Conservation (phyloP, 2,329 filamentous ascomycete genomes). For the Bertia moriformis region DNA sequence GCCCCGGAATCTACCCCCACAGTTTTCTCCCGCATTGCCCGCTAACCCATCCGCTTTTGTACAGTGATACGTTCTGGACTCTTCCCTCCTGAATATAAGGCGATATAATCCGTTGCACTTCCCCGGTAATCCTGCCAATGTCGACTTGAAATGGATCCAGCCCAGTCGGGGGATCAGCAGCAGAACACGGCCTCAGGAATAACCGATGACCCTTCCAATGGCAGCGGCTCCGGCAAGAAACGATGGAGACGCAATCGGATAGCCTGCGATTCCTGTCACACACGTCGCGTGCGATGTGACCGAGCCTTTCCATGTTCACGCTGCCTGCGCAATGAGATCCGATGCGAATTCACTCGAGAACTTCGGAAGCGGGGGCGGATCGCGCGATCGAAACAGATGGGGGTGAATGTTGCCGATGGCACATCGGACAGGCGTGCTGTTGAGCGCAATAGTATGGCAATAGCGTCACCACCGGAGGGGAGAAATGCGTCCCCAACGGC, state of each 20-base stretch:
- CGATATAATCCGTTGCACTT: no score
- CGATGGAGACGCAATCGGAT: background rate
- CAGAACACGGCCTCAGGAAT: background rate
- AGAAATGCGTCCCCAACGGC: background rate
- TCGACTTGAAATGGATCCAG: background rate
- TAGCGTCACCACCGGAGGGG: no score
- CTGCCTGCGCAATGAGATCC: background rate
- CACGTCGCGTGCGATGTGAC: constrained; percentile 1
- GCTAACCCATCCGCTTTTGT: no score
- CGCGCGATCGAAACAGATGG: background rate
- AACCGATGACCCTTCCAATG: background rate
- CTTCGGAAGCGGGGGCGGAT: background rate
- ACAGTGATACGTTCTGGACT: no score
- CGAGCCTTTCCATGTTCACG: background rate
- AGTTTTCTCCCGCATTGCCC: no score
- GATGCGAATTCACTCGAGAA: background rate
- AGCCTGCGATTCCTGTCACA: background rate
- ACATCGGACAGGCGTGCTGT: background rate
- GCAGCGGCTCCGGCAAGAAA: background rate
- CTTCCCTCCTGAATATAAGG: no score
- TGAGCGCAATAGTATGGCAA: background rate
- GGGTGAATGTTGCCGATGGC: background rate
- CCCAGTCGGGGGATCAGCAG: background rate
- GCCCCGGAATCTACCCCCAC: no score
- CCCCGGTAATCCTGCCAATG: no score